Evolutionary conservation across 495 filamentous ascomycete species (phyloP).

Genomic region (Pyrenopolyporus hunteri): DNA sequence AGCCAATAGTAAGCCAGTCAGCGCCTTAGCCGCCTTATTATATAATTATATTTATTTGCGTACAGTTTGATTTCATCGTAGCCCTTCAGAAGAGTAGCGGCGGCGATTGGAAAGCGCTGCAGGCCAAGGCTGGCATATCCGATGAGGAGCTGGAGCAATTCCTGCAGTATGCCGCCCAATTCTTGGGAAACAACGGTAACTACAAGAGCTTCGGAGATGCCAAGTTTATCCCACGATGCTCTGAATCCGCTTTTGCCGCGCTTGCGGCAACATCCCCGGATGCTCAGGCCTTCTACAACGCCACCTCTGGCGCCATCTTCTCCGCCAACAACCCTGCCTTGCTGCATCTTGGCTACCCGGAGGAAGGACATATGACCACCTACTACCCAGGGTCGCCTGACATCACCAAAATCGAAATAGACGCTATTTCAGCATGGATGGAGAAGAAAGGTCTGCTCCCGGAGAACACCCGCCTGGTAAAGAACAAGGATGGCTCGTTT

Average conservation of each 20-base stretch:
- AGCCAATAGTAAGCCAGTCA: slow-evolving; percentile 63
- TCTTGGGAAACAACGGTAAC: slow-evolving; percentile 90
- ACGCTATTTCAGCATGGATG: slow-evolving; percentile 71
- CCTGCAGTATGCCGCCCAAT: slow-evolving; percentile 85
- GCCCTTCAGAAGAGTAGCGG: slow-evolving; percentile 71
- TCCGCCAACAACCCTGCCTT: slow-evolving; percentile 66
- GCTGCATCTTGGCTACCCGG: slow-evolving; percentile 86
- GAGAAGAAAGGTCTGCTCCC: slow-evolving; percentile 71
- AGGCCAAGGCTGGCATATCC: slow-evolving; percentile 70
- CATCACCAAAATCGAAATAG: slow-evolving; percentile 87
- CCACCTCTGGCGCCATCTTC: slow-evolving; percentile 76
- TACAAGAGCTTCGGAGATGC: slow-evolving; percentile 96
- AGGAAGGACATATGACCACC: slow-evolving; percentile 81
- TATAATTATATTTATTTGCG: slow-evolving; percentile 20
- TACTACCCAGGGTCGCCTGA: slow-evolving; percentile 90
- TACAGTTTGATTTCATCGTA: slow-evolving; percentile 81
- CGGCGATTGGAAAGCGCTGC: slow-evolving; percentile 80
- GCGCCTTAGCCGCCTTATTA: not conserved
- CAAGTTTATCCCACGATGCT: slow-evolving; percentile 88
- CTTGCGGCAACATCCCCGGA: slow-evolving; percentile 68
- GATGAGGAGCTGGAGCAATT: slow-evolving; percentile 74
- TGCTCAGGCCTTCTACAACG: slow-evolving; percentile 68
- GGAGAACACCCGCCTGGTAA: slow-evolving; percentile 88
- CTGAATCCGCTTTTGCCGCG: slow-evolving; percentile 67
- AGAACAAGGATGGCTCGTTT: slow-evolving; percentile 72